Evolutionary conservation across 1,139 yeast genomes (phyloP), one percentile per base, ranked within the genome.

Genomic region (Blastobotrys persicus): DNA sequence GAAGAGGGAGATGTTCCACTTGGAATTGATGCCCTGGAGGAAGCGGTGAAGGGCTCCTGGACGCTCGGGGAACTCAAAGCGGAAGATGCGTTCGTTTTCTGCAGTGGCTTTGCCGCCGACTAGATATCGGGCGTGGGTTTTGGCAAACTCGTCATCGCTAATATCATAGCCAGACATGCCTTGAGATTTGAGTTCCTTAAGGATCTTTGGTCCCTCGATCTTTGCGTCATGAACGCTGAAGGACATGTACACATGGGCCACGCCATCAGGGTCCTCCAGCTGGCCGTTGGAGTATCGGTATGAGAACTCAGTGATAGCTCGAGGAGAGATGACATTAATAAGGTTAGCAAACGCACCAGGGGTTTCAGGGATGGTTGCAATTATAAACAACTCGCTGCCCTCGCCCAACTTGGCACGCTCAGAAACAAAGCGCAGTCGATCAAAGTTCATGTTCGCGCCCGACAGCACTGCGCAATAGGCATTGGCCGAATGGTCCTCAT

Each of bases 371-470:
- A 92, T 88, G 38, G 89, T 83, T 7, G 89, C 89, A 42, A 87
- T 81, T 73, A 92, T 76, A 57, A 95, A 92, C 9, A 89, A 96
- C 72, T 92, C 99, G 60, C 85, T 87, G 49, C 98, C 98, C 68
- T 92, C 98, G 72, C 98, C 99, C 23, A 92, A 78, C 50, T 88
- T 95, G 4, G 98, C 97, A 69, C 99, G 84, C 71, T 92, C 99
- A 53, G 96, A 83, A n/a, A 92, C 98, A 68, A 92, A 92, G 65
- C 99, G 79, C 59, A 92, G 75, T 62, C 99, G 79, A 69, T 91
- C 98, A 66, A 92, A 92, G 71, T 94, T 92, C 96, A 92, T 91
- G 70, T 92, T 92, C 33, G 99, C 99, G 53, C 98, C 99, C 32
- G 95, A 86, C 50, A 92, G 74, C 23, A 94, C 77, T 6, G 97